phyloP scores from a whole-genome alignment of 345 rosid species.

The Pistacia integerrima region DNA sequence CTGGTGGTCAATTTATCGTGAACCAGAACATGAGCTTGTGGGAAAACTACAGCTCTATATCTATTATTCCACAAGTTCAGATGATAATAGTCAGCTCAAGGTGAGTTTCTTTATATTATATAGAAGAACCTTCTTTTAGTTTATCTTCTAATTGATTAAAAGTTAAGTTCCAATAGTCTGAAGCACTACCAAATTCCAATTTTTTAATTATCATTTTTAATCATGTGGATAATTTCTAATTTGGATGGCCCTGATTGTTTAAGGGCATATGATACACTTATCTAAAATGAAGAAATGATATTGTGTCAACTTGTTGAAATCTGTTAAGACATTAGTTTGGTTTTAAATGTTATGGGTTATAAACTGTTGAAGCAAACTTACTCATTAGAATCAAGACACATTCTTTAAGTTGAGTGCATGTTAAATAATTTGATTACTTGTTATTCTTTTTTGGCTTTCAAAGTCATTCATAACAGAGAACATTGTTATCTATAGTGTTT shows the following conservation, averaged over 20 bases:
- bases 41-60: constrained; percentile 88
- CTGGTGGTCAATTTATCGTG: constrained; percentile 92
- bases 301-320: neutral
- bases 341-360: neutral
- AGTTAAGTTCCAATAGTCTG: neutral
- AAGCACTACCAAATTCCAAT: neutral
- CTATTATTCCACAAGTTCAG: constrained; percentile 77
- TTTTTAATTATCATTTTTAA: neutral
- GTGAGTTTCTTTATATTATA: constrained; percentile 36
- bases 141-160: constrained; percentile 2
- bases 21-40: constrained; percentile 90
- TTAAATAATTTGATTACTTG: neutral
- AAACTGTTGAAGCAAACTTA: constrained; percentile 8
- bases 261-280: neutral
- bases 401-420: neutral
- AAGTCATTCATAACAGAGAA: neutral
- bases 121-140: neutral
- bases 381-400: constrained; percentile 1
- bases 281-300: neutral
- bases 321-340: neutral
- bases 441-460: neutral
- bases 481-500: neutral
- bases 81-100: constrained; percentile 79
- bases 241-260: constrained; percentile 1
- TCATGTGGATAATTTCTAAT: neutral